Evolutionary conservation across 2,329 filamentous ascomycete genomes (phyloP).

Genomic region (Rutstroemia sp.): DNA sequence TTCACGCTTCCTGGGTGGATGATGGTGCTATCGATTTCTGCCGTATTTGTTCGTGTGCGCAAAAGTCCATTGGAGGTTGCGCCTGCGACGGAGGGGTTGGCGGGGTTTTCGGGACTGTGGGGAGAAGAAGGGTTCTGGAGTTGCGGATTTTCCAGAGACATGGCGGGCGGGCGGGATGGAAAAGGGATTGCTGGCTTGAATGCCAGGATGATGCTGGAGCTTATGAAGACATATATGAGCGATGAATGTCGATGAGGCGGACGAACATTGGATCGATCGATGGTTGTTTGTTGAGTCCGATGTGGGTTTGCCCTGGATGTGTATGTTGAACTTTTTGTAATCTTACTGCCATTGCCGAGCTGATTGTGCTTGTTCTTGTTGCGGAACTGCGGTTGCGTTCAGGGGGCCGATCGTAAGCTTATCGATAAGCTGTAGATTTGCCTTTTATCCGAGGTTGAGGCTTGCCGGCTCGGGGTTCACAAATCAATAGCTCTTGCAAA

Average conservation of each 20-base stretch:
- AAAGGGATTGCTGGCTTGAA: slow-evolving; percentile 10
- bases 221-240: slow-evolving; percentile 10
- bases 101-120: slow-evolving; percentile 11
- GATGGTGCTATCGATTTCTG: slow-evolving; percentile 35
- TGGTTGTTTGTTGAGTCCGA: not conserved
- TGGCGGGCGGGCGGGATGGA: slow-evolving; percentile 11
- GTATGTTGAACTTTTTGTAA: not conserved
- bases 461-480: too few species aligned
- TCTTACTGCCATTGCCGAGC: too few species aligned
- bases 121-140: not conserved
- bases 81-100: slow-evolving; percentile 12
- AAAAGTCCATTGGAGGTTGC: not conserved
- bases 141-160: slow-evolving; percentile 20
- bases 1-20: slow-evolving; percentile 65
- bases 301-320: not conserved
- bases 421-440: too few species aligned
- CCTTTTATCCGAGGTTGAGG: too few species aligned
- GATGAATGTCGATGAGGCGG: not conserved
- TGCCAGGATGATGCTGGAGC: slow-evolving; percentile 11
- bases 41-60: slow-evolving; percentile 29
- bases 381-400: too few species aligned
- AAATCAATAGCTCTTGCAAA: too few species aligned
- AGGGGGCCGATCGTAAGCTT: too few species aligned
- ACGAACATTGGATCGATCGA: slow-evolving; percentile 1
- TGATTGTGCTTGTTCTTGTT: too few species aligned